Base-by-base conservation (phyloP, 768 basidiomycete species). In the Auricularia heimuer region DNA sequence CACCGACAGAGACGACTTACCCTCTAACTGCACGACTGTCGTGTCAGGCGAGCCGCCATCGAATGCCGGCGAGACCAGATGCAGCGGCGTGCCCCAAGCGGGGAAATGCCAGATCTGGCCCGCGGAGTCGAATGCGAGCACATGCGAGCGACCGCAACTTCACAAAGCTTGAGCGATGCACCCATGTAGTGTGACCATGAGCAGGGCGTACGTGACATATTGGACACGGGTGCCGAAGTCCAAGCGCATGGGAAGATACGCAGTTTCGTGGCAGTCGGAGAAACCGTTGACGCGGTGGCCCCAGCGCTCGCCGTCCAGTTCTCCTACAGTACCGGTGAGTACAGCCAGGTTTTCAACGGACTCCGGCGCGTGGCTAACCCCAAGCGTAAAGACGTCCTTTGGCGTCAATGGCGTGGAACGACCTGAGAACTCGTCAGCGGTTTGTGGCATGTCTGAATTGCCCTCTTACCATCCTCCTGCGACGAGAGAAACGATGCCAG, bases 401-500 rank as follows among this genome's bases (percentile, higher is more conserved):
- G 1, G 89, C 85, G 73, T 94, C 90, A 47, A 95, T 75, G 2
- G 90, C 92, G 70, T 93, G 88, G 74, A 93, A 95, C 37, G 87
- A 90, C 91, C 91, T 94, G 65, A 36, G 33, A 37, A n/a, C 14
- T 12, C 45, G 18, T 18, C 29, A 36, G 47, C 45, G 12, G 12
- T 24, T 42, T 16, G 42, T 2, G 18, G 37, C 63, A 3, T 63
- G 51, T 54, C 61, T 39, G 35, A n/a, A 39, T 33, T 39, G 47
- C 36, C 8, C 60, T 36, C 39, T 45, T 70, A 90, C 92, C 89
- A 93, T 71, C 94, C 94, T 21, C 90, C 88, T 0, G 92, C 90
- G 47, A 84, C 82, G 51, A 95, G 77, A 66, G 78, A 83, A 45
- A 94, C 89, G 64, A 94, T 82, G 12, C 84, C 82, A 18, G 77